Evolutionary conservation across 2,329 filamentous ascomycete species (phyloP).

Genomic region (Sordariomycetes sp.): DNA sequence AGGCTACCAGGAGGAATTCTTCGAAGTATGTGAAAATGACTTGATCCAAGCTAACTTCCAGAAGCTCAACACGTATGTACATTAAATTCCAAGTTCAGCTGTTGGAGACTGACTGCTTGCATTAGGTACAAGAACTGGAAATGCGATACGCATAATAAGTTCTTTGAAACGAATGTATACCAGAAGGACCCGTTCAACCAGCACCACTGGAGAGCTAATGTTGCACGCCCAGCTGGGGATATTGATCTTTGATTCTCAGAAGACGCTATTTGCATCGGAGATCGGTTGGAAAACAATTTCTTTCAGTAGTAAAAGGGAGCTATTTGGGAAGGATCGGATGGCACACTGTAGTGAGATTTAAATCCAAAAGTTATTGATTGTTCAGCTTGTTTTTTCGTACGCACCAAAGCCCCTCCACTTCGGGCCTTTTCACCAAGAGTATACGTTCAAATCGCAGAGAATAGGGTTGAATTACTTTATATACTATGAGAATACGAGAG

Average conservation of each 20-base stretch:
- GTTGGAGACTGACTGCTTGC: background rate
- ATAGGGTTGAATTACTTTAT: too few relatives aligned
- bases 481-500: too few relatives aligned
- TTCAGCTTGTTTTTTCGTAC: too few relatives aligned
- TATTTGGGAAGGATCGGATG: too few relatives aligned
- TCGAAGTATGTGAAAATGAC: constrained; percentile 24
- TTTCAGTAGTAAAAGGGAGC: too few relatives aligned
- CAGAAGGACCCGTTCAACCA: constrained; percentile 33
- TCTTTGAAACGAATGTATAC: constrained; percentile 40
- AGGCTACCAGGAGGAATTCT: constrained; percentile 16
- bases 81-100: background rate
- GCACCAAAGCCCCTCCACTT: too few relatives aligned
- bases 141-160: constrained; percentile 30
- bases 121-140: constrained; percentile 37
- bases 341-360: too few relatives aligned
- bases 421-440: too few relatives aligned
- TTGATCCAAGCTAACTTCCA: constrained; percentile 31
- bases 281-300: too few relatives aligned
- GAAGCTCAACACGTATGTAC: constrained; percentile 31
- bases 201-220: constrained; percentile 33
- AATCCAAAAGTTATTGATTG: too few relatives aligned
- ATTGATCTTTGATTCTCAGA: constrained; percentile 35
- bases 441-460: too few relatives aligned
- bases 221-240: constrained; percentile 26
- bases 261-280: too few relatives aligned